Conservation (phyloP, 1,284 basidiomycete species). For the Termitomyces sp. region DNA sequence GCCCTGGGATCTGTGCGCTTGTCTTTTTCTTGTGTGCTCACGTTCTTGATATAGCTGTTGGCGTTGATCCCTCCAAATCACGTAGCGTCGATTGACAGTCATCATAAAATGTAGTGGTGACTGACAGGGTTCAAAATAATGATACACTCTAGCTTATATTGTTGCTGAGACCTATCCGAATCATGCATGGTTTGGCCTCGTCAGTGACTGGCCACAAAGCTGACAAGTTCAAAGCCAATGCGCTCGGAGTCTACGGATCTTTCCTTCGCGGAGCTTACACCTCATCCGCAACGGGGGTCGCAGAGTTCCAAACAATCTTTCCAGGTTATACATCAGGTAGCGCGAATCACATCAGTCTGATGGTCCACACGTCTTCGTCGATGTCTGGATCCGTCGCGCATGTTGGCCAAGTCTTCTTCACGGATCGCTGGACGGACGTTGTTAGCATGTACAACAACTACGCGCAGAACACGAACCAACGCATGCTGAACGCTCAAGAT, state of each 20-base stretch:
- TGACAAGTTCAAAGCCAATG: conserved; percentile 29
- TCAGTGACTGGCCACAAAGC: background rate
- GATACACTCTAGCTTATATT: background rate
- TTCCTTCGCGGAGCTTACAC: conserved; percentile 49
- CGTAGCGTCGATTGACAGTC: background rate
- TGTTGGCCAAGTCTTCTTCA: conserved; percentile 37
- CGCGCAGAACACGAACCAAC: conserved; percentile 28
- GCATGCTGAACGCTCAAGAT: conserved; percentile 30
- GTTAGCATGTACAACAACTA: conserved; percentile 25
- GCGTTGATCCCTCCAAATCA: conserved; percentile 7
- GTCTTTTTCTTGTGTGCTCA: background rate
- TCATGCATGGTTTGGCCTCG: background rate
- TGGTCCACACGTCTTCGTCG: conserved; percentile 24
- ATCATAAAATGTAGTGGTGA: background rate
- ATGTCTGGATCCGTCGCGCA: conserved; percentile 25
- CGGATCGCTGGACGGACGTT: conserved; percentile 35
- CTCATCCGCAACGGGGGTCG: conserved; percentile 48
- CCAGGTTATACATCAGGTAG: conserved; percentile 37
- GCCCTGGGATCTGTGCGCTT: background rate
- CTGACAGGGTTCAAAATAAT: background rate
- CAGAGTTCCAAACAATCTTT: conserved; percentile 50
- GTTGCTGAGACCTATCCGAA: background rate
- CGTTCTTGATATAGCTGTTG: background rate
- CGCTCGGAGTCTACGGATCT: conserved; percentile 30
- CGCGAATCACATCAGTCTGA: conserved; percentile 32